These are phyloP conservation scores for Mycena leptocephala DNA, from an alignment of 768 basidiomycete genomes.

Conservation along the genomic window DNA sequence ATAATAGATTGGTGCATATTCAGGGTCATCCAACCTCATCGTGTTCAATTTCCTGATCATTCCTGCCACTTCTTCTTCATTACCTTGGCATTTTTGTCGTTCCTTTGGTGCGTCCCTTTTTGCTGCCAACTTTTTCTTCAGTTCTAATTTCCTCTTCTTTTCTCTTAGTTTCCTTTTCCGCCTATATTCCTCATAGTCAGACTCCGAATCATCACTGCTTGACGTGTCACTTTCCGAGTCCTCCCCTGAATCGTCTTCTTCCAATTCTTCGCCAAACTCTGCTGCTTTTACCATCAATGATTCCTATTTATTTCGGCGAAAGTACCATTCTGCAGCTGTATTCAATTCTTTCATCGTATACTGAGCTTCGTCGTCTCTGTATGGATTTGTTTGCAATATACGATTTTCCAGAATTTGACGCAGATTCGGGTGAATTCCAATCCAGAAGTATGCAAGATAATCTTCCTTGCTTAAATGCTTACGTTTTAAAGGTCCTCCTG, in stretches of 20 bases:
- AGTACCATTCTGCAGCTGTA: conserved; percentile 12
- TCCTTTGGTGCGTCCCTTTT: not conserved
- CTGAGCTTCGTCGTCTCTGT: not conserved
- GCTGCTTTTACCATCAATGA: not conserved
- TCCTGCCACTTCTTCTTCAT: not conserved
- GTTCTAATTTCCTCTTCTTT: not conserved
- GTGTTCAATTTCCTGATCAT: conserved; percentile 2
- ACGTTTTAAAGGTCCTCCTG: not conserved
- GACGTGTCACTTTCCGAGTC: not conserved
- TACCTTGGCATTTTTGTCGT: not conserved
- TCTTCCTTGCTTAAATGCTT: not conserved
- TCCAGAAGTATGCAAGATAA: not conserved
- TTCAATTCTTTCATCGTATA: not conserved
- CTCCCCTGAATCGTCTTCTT: conserved; percentile 8
- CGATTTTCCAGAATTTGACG: not conserved
- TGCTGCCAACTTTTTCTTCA: not conserved
- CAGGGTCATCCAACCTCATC: conserved; percentile 21
- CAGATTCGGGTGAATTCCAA: not conserved
- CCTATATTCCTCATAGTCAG: not conserved
- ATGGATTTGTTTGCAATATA: not conserved
- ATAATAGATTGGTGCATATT: conserved; percentile 25
- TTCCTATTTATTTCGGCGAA: conserved; percentile 13
- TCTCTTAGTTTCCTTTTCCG: not conserved
- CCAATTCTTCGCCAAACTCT: not conserved
- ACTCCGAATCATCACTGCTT: not conserved